Percentiles rank a stretch among this genome's conserved stretches.
These are phyloP conservation scores for Scorias spongiosa DNA, from an alignment of 2,329 filamentous ascomycete genomes.

Conservation along the genomic window DNA sequence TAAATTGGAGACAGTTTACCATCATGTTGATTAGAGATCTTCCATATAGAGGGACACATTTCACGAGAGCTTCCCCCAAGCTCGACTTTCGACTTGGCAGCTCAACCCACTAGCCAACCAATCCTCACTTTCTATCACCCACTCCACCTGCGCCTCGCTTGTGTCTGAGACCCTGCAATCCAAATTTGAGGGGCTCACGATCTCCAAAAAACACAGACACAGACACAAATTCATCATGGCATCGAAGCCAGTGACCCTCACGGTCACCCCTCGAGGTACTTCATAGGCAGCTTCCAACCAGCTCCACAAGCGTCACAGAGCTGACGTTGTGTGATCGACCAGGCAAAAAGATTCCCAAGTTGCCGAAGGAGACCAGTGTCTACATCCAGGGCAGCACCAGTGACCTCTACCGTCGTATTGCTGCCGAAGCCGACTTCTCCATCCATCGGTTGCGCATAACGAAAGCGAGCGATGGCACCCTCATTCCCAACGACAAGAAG, in stretches of 20 bases:
- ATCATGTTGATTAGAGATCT: too few relatives aligned
- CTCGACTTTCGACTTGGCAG: too few relatives aligned
- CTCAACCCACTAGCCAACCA: too few relatives aligned
- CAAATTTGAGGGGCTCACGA: background rate
- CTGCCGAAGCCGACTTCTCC: conserved; percentile 38
- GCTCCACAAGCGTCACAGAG: background rate
- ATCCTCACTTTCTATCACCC: conserved; percentile 4
- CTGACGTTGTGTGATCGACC: background rate
- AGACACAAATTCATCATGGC: conserved; percentile 19
- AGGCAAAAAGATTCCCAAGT: conserved; percentile 48
- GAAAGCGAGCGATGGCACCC: conserved; percentile 45
- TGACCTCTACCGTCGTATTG: conserved; percentile 43
- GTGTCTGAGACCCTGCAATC: background rate
- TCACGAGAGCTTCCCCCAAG: too few relatives aligned
- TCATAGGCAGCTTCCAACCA: background rate
- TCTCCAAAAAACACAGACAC: too few relatives aligned
- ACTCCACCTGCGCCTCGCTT: background rate
- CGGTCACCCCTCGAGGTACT: conserved; percentile 31
- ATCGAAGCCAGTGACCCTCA: conserved; percentile 26
- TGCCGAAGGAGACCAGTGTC: conserved; percentile 42
- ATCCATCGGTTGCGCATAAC: conserved; percentile 48
- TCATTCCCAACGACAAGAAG: conserved; percentile 39
- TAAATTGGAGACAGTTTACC: too few relatives aligned
- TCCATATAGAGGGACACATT: too few relatives aligned
- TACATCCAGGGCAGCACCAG: conserved; percentile 34